phyloP scores from a whole-genome alignment of 2,329 filamentous ascomycete genomes.

The Claviceps pazoutovae region DNA sequence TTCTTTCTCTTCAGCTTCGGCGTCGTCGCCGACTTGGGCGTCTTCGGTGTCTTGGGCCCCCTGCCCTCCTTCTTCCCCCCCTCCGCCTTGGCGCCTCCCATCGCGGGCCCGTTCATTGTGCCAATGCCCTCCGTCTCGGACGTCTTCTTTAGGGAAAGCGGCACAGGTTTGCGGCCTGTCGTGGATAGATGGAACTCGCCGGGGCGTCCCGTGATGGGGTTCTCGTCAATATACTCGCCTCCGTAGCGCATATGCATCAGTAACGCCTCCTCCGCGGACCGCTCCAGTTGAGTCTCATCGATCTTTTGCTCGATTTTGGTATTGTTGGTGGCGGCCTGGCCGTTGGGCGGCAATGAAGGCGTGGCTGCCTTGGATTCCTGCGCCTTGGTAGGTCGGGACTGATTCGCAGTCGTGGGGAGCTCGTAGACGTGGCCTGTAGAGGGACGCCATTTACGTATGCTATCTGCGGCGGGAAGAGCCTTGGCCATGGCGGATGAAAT shows the following conservation, averaged over 20 bases:
- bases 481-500: slow-evolving; percentile 42
- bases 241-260: slow-evolving; percentile 43
- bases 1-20: slow-evolving; percentile 34
- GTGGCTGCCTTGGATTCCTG: slow-evolving; percentile 33
- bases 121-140: slow-evolving; percentile 19
- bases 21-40: slow-evolving; percentile 25
- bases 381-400: slow-evolving; percentile 13
- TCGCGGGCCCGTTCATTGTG: slow-evolving; percentile 19
- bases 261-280: slow-evolving; percentile 43
- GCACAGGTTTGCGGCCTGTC: slow-evolving; percentile 37
- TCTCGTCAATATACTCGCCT: slow-evolving; percentile 53
- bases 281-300: slow-evolving; percentile 27
- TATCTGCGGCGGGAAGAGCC: slow-evolving; percentile 35
- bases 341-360: slow-evolving; percentile 17
- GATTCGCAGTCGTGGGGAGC: slow-evolving; percentile 16
- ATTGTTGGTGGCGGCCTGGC: slow-evolving; percentile 20
- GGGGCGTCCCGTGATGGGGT: slow-evolving; percentile 51
- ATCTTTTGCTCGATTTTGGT: slow-evolving; percentile 19
- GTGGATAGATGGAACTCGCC: slow-evolving; percentile 52
- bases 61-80: slow-evolving; percentile 33
- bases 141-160: slow-evolving; percentile 18
- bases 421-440: slow-evolving; percentile 39
- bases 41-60: slow-evolving; percentile 29
- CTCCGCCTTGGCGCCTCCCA: slow-evolving; percentile 26
- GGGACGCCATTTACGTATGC: slow-evolving; percentile 39